Evolutionary conservation across 345 rosid genomes (phyloP).

Genomic region (Eucalyptus pauciflora): DNA sequence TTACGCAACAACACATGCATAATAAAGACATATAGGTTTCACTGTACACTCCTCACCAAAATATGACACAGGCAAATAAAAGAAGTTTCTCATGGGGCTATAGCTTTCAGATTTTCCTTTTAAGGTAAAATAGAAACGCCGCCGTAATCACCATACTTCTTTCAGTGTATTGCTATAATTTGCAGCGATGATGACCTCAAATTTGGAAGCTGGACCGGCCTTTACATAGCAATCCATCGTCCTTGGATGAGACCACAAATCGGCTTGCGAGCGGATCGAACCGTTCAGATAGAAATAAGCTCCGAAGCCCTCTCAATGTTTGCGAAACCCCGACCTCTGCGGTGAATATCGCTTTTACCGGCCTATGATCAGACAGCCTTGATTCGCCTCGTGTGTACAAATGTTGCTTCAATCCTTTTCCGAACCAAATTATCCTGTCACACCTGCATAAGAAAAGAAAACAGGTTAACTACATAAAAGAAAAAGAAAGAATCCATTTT

Average conservation of each 20-base stretch:
- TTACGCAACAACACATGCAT: not conserved
- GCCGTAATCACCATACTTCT: not conserved
- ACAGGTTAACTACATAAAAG: slow-evolving; percentile 4
- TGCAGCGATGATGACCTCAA: not conserved
- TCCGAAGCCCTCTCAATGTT: not conserved
- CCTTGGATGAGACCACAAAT: slow-evolving; percentile 10
- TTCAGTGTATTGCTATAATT: not conserved
- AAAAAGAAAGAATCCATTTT: not conserved
- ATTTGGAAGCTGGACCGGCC: slow-evolving; percentile 17
- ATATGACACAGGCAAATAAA: not conserved
- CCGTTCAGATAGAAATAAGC: slow-evolving; percentile 43
- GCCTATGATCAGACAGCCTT: not conserved
- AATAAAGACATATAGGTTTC: not conserved
- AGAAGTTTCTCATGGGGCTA: not conserved
- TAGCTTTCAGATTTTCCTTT: not conserved
- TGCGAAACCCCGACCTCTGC: not conserved
- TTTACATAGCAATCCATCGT: slow-evolving; percentile 8
- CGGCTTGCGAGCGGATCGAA: slow-evolving; percentile 17
- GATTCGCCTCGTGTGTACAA: not conserved
- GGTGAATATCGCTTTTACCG: not conserved
- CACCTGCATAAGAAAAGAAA: not conserved
- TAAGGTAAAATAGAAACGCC: not conserved
- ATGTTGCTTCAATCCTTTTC: not conserved
- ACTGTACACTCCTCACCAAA: not conserved
- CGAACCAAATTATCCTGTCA: not conserved